Percentiles rank a stretch among this genome's conserved stretches.
Evolutionary conservation across 305 asterid species (phyloP).

Genomic region (Fraxinus ornus): DNA sequence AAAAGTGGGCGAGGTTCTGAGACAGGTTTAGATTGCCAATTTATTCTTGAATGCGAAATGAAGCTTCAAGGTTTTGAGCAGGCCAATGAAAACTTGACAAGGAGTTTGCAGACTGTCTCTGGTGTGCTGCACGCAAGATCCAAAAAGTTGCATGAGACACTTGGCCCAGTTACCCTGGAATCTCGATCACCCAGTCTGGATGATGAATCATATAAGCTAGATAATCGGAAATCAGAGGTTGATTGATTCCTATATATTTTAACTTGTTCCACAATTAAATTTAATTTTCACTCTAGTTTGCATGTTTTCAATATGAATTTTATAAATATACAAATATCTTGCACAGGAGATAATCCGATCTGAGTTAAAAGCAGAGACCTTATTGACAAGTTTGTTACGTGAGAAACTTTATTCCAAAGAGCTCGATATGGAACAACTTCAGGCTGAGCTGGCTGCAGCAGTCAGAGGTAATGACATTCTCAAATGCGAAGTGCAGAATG

Average conservation of each 20-base stretch:
- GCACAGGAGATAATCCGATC: constrained; percentile 57
- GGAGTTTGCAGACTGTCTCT: constrained; percentile 54
- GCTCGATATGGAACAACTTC: constrained; percentile 74
- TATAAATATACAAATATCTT: constrained; percentile 22
- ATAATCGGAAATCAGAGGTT: constrained; percentile 55
- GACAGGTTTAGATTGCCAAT: constrained; percentile 52
- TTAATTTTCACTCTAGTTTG: neutral
- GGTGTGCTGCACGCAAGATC: constrained; percentile 56
- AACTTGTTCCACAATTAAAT: neutral
- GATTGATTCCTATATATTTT: constrained; percentile 6
- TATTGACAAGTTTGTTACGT: constrained; percentile 69
- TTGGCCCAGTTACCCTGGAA: constrained; percentile 24
- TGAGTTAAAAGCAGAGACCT: constrained; percentile 76
- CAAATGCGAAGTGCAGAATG: constrained; percentile 79
- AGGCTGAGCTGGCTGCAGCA: constrained; percentile 89
- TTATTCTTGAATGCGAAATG: constrained; percentile 76
- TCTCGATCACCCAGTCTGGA: constrained; percentile 17
- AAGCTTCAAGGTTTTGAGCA: constrained; percentile 84
- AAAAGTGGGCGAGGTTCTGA: constrained; percentile 34
- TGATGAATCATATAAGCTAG: constrained; percentile 32
- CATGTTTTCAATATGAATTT: constrained; percentile 11
- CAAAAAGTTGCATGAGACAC: constrained; percentile 33
- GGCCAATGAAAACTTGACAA: constrained; percentile 63
- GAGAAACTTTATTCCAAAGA: constrained; percentile 88
- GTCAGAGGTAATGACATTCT: constrained; percentile 78